A percentile compares a stretch with the other conserved stretches of the same genome.
These are phyloP conservation scores for Salix koriyanagi DNA, from an alignment of 345 rosid genomes.

Conservation along the genomic window DNA sequence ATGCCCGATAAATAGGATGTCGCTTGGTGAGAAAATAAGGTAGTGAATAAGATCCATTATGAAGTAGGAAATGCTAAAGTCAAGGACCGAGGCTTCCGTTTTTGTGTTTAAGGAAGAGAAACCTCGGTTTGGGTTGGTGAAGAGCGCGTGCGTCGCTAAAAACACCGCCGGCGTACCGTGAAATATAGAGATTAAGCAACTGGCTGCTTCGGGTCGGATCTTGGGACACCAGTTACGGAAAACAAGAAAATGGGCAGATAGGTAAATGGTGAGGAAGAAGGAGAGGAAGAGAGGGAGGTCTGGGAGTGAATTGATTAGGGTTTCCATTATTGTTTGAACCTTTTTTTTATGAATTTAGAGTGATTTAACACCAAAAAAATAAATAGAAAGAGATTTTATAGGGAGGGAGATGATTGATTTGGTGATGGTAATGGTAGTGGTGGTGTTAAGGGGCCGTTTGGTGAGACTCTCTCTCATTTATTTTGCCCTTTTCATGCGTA, in stretches of 20 bases:
- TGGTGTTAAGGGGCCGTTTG: no score
- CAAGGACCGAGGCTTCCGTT: constrained; percentile 57
- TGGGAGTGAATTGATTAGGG: constrained; percentile 23
- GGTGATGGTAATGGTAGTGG: no score
- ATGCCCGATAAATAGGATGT: constrained; percentile 84
- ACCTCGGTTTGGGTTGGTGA: constrained; percentile 34
- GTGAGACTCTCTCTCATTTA: no score
- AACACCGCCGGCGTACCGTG: constrained; percentile 84
- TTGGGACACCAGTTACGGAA: constrained; percentile 65
- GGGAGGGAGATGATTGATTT: no score
- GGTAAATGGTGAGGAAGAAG: constrained; percentile 52
- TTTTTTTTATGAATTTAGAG: neutral
- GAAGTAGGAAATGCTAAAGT: constrained; percentile 79
- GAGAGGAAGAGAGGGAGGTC: constrained; percentile 48
- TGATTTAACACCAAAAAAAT: neutral
- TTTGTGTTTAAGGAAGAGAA: constrained; percentile 58
- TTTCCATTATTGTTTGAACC: constrained; percentile 17
- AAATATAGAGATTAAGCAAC: constrained; percentile 73
- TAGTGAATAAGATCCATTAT: constrained; percentile 73
- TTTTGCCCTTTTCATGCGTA: no score
- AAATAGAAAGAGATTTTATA: neutral
- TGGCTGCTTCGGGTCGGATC: constrained; percentile 72
- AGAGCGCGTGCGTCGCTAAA: constrained; percentile 51
- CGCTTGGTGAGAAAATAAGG: constrained; percentile 64
- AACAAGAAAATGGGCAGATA: constrained; percentile 47